Base-by-base conservation (phyloP, 164 flowering plant species). In the Annona cherimola region DNA sequence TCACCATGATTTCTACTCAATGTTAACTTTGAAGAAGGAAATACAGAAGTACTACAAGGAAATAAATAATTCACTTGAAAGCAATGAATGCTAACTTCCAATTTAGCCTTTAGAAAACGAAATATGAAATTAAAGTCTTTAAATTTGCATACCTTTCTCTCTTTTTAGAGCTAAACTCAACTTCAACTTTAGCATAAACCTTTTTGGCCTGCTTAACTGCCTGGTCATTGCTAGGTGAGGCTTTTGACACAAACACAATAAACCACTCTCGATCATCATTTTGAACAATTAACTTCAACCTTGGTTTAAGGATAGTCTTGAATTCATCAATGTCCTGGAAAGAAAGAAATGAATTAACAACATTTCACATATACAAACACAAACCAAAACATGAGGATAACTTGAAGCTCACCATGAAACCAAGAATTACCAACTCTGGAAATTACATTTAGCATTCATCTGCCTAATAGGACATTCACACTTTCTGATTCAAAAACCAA, bases 181-280 rank as follows among this genome's bases (percentile, higher is more conserved):
- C 98, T 85, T 95, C 98, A 78, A 95, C 84, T 80, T 85, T 93
- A 60, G 96, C 89, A 84, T 90, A 93, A 62, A 95, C 90, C 77
- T 86, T 95, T 77, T 93, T 95, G 45, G 94, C 90, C 83, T 84
- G 76, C 81, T 91, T 93, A 68, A 82, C 84, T 46, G 97, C 92
- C 75, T 87, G 90, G 75, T 95, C 99, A 73, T 90, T 90, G 82
- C 63, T 90, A 69, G 99, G 94, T 61, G 84, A 88, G 78, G 98
- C 98, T 83, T 76, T 89, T 71, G 98, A 89, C 59, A 96, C 98
- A 73, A 88, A 96, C 2, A 96, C 96, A 78, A 96, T 89, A 82
- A 91, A 91, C 97, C 98, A 96, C 76, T 96, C 99, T 50, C 88
- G 80, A 64, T 96, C 99, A 75, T 96, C 99, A 85, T 93, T 93